Base-by-base conservation (phyloP, 225 moss, liverwort and hornwort genomes). In the Sphagnum tenellum region DNA sequence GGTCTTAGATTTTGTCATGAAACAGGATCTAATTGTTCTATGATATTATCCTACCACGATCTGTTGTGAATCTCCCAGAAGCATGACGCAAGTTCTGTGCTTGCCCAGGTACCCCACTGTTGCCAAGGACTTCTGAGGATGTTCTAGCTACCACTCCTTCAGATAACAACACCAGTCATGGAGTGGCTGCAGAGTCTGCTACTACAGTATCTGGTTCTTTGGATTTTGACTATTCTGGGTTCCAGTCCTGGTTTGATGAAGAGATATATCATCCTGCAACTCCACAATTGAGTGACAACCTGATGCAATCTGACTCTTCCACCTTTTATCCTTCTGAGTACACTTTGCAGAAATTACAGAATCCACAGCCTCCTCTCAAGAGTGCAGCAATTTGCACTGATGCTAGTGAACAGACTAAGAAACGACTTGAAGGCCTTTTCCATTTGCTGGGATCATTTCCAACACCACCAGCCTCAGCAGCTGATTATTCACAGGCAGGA, bases 381-480 rank as follows among this genome's bases (percentile, higher is more conserved):
- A 45, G 3, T 61, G 57, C n/a, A 66, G 12, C 10, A 5, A 13
- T 14, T 9, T 9, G 51, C 10, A 51, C 29, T 1, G 60, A 60
- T 51, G 60, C 48, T 3, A 66, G 10, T 9, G 47, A 67, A 58
- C n/a, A 10, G 12, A 45, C 10, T 29, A 8, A 50, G 12, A 68
- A 61, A 58, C 4, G 5, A 67, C 29, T 57, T 46, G 29, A 8
- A 53, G 49, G 50, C 60, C 51, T 61, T 7, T 52, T 51, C 50
- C 60, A 53, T n/a, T 53, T 54, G 4, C 48, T 61, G 9, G n/a
- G 47, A 11, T 47, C 61, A 11, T 4, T 61, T 51, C 11, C 68
- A 13, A 13, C 61, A 29, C 45, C 46, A 4, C 68, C 61, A 60
- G 68, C 68, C 57, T 50, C 50, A 10, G 68, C 51, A 29, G 60